Conservation (phyloP, 2,329 filamentous ascomycete species). For the Paracoccidioides lutzii region DNA sequence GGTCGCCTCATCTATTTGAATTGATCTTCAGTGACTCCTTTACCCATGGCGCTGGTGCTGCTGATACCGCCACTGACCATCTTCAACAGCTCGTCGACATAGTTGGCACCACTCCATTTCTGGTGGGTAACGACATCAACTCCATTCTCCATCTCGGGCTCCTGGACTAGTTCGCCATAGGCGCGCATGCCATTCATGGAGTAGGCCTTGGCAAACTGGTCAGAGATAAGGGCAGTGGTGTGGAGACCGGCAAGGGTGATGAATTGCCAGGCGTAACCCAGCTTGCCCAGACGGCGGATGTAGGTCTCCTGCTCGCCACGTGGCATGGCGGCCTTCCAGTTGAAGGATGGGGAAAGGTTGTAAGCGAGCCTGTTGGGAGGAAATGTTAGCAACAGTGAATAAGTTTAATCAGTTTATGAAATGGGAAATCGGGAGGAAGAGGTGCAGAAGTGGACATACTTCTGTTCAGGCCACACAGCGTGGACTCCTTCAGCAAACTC, state of each 20-base stretch:
- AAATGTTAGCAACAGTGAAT: conserved; percentile 10
- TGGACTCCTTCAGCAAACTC: conserved; percentile 92
- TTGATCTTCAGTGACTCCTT: conserved; percentile 95
- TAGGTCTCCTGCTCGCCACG: conserved; percentile 91
- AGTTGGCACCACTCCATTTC: conserved; percentile 94
- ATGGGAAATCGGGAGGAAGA: not conserved
- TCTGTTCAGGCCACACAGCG: conserved; percentile 89
- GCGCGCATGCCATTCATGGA: conserved; percentile 78
- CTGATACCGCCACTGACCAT: conserved; percentile 92
- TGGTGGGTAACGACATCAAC: conserved; percentile 97
- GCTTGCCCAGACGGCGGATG: conserved; percentile 69
- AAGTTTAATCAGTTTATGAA: not conserved
- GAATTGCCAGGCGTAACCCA: conserved; percentile 99
- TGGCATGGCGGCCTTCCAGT: conserved; percentile 97
- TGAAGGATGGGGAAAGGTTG: conserved; percentile 97
- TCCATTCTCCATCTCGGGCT: conserved; percentile 83
- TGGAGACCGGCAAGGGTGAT: conserved; percentile 94
- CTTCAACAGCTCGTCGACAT: conserved; percentile 88
- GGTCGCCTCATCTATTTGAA: conserved; percentile 46
- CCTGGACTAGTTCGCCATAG: conserved; percentile 93
- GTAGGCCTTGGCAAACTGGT: conserved; percentile 78
- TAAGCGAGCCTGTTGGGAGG: conserved; percentile 62
- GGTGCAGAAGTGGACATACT: conserved; percentile 45
- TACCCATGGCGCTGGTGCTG: conserved; percentile 89
- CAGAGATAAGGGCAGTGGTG: conserved; percentile 82